A percentile compares a stretch with the other conserved stretches of the same genome.
Conservation (phyloP, 2,329 filamentous ascomycete genomes). For the Ceratocystis papillata region DNA sequence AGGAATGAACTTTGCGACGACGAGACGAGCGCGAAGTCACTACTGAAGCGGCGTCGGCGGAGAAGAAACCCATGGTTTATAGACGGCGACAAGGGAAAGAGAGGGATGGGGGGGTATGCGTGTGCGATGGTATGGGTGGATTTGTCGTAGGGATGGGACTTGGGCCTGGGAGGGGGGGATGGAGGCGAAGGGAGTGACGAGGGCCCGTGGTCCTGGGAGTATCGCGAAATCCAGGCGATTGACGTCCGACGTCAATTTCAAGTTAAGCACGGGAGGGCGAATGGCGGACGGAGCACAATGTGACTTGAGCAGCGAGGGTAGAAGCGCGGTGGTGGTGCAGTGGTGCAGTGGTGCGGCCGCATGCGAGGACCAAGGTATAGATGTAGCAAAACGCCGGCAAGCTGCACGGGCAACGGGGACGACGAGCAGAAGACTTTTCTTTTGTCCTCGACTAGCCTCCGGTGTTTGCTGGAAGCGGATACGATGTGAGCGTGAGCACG, state of each 20-base stretch:
- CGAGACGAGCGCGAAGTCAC: conserved; percentile 20
- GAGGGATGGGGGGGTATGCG: neutral
- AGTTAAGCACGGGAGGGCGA: neutral
- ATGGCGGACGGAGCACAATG: neutral
- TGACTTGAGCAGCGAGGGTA: neutral
- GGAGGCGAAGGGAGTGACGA: neutral
- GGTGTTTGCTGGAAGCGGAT: neutral
- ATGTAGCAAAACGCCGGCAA: neutral
- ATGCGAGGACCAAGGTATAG: neutral
- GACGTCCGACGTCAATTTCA: neutral
- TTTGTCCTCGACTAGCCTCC: neutral
- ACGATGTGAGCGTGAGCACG: neutral
- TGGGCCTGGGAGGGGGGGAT: neutral
- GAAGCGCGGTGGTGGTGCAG: neutral
- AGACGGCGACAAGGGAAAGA: neutral
- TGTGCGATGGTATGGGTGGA: neutral
- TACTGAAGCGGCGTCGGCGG: conserved; percentile 23
- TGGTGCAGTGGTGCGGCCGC: neutral
- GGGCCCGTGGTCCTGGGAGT: conserved; percentile 1
- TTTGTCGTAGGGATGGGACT: conserved; percentile 1
- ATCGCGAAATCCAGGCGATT: conserved; percentile 2
- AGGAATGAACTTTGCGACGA: conserved; percentile 12
- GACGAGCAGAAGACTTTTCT: neutral
- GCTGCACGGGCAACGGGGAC: too few species aligned
- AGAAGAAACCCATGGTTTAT: conserved; percentile 25